These are phyloP conservation scores for Plasmodium falciparum DNA, from an alignment of 169 alveolate genomes.

Conservation along the genomic window DNA sequence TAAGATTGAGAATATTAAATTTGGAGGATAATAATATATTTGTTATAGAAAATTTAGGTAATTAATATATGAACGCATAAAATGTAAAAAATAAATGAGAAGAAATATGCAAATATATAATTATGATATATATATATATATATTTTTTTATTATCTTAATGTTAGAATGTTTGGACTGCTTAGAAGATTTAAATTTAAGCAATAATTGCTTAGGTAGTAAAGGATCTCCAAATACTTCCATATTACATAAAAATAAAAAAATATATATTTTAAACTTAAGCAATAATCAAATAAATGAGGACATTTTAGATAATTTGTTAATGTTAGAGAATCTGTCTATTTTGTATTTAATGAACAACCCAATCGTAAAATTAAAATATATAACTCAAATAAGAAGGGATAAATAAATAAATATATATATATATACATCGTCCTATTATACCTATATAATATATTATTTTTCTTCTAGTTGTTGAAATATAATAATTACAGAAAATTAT, in stretches of 20 bases:
- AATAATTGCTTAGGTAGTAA: conserved; percentile 67
- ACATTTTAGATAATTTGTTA: conserved; percentile 29
- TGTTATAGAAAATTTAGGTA: conserved; percentile 70
- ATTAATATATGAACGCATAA: background rate
- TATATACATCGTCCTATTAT: background rate
- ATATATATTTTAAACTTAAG: conserved; percentile 39
- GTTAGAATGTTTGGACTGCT: conserved; percentile 20
- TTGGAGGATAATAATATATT: conserved; percentile 58
- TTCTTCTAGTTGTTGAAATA: conserved; percentile 31
- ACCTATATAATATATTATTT: conserved; percentile 12
- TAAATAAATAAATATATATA: background rate
- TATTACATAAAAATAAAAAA: conserved; percentile 24
- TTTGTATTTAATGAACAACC: conserved; percentile 63
- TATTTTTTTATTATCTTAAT: background rate
- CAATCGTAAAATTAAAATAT: conserved; percentile 28
- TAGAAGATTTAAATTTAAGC: conserved; percentile 67
- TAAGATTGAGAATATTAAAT: conserved; percentile 41
- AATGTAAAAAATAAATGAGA: too few species aligned
- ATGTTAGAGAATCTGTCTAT: conserved; percentile 13
- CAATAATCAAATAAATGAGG: conserved; percentile 60
- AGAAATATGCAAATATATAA: background rate
- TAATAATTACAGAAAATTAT: conserved; percentile 57
- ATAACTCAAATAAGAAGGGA: background rate
- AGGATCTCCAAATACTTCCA: conserved; percentile 10
- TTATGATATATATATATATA: background rate